Conservation (phyloP, 2,329 filamentous ascomycete species). For the Neophaeococcomyces mojaviensis region DNA sequence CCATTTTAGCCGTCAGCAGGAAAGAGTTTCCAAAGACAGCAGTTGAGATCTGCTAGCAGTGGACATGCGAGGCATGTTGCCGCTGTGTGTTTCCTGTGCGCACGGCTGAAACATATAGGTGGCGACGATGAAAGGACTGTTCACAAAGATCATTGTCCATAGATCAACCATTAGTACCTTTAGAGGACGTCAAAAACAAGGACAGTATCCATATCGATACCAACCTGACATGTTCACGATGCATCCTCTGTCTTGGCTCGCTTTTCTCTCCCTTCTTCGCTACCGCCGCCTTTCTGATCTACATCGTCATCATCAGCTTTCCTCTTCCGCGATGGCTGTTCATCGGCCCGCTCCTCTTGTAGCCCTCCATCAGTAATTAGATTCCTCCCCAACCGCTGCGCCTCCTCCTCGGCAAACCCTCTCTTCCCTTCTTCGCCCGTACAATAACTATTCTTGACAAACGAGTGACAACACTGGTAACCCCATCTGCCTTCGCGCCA, state of each 20-base stretch:
- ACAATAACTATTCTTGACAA: slow-evolving; percentile 94
- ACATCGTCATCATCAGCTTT: neutral
- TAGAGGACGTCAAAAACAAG: neutral
- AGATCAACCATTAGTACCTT: no score
- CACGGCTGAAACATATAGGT: slow-evolving; percentile 13
- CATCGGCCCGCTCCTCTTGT: slow-evolving; percentile 19
- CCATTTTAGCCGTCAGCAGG: neutral
- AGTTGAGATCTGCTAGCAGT: slow-evolving; percentile 3
- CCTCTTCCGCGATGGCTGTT: slow-evolving; percentile 5
- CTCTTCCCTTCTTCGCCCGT: slow-evolving; percentile 81
- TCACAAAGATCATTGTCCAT: no score
- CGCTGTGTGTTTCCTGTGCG: slow-evolving; percentile 16
- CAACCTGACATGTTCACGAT: neutral
- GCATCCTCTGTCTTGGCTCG: slow-evolving; percentile 2
- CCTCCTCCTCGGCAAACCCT: slow-evolving; percentile 71
- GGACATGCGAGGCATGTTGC: slow-evolving; percentile 10
- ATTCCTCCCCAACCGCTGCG: slow-evolving; percentile 43
- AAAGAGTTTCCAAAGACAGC: neutral
- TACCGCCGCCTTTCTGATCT: no score
- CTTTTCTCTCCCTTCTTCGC: neutral
- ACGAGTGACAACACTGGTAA: slow-evolving; percentile 89
- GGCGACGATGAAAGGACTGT: no score
- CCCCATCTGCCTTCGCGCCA: slow-evolving; percentile 95
- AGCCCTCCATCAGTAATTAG: slow-evolving; percentile 29
- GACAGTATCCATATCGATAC: neutral